Evolutionary conservation across 371 early-diverging fungal species (phyloP), one percentile per base, ranked within the genome.

Genomic region (Circinella umbellata): DNA sequence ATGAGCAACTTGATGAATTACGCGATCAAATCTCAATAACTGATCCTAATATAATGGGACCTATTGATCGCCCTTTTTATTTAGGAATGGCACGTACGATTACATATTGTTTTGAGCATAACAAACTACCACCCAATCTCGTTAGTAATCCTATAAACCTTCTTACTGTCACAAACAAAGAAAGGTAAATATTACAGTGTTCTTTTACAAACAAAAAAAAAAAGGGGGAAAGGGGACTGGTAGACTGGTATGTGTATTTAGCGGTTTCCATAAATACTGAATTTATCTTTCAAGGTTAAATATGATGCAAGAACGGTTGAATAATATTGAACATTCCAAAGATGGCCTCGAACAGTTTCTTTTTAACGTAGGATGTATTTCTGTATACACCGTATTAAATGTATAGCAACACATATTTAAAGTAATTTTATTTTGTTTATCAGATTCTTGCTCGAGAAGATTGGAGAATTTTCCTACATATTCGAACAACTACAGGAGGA

Each of bases 401-500:
- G 27, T 27, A 27, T 27, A 27, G 0, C 27, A 11, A 42, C 18
- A 6, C 7, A 34, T 46, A 51, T 20, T 49, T 1, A 18, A 48
- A 42, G 42, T 6, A 59, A 4, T 0, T 37, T 38, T 14, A 17
- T 37, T 7, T 14, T 48, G 18, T 3, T 2, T 1, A 53, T 13
- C 13, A 74, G 76, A 64, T 53, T 37, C 62, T 76, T 47, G 5
- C 46, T 37, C 75, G 69, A 14, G 61, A 57, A 11, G 78, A 78
- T 54, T 68, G 72, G 65, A 64, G 78, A 5, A 47, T 72, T 4
- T 72, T 69, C 36, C 51, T 78, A 11, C 66, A 53, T n/a, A 37
- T 74, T 14, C 67, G 75, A 35, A 78, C 74, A 5, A 78, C 78
- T 15, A 37, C 60, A 6, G 78, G 78, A 4, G 66, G 73, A 34